Base-by-base conservation (phyloP, 805 yeast species). In the Starmerella powellii region DNA sequence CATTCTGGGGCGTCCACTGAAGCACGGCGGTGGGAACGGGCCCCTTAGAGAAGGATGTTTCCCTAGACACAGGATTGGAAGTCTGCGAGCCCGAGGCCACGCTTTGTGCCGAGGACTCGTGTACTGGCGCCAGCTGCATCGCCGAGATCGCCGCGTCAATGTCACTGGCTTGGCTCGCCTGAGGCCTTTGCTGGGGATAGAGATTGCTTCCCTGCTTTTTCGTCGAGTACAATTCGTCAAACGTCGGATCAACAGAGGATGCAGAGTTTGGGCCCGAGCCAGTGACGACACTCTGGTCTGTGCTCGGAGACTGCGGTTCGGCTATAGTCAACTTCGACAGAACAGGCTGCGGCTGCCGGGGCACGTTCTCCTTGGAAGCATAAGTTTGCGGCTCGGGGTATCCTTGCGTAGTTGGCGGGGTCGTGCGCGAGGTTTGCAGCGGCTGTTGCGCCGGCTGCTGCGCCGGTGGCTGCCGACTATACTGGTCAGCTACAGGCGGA, bases 1-100 rank as follows among this genome's bases (percentile, higher is more conserved):
- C 97, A 54, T 91, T 87, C 40, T 75, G 74, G 0, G 97, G 91
- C 0, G 84, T 65, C 99, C 99, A 91, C 8, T 63, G 56, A 19
- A 47, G 44, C 28, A 63, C 56, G 16, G 40, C 34, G 19, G 20
- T n/a, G 17, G n/a, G 17, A 15, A 4, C 29, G 20, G 37, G 42
- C 17, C 27, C 26, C 32, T 33, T 34, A 21, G 20, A 31, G 17
- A 26, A 27, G 8, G 31, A 6, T 8, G 38, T 29, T 23, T 33
- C 18, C 6, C 27, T 6, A 16, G 37, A 18, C 11, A 21, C 27
- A 8, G 37, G 17, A 4, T 13, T n/a, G 30, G 15, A 27, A 4
- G 30, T 10, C 15, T 8, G 34, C 21, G 34, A 8, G 13, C 34
- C 21, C 13, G 15, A 19, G 8, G 21, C 6, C 8, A 8, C 21